These are phyloP conservation scores for Gracilaria gracilis DNA, from an alignment of 23 red algal genomes.

Conservation along the genomic window DNA sequence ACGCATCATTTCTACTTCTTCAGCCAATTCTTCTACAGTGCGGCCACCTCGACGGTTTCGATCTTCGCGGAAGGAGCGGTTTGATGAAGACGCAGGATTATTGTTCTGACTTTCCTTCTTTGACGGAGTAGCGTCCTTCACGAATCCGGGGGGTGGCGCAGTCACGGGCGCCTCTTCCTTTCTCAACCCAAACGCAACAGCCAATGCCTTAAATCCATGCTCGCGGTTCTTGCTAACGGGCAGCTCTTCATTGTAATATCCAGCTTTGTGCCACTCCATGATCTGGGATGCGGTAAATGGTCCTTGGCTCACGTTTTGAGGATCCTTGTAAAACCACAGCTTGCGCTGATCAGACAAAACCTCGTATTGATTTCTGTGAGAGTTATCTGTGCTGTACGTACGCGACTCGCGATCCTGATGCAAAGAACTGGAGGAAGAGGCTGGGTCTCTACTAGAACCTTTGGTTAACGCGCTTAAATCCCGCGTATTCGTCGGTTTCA, in stretches of 20 bases:
- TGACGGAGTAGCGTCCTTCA: constrained; percentile 16
- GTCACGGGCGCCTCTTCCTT: constrained; percentile 36
- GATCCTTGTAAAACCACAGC: constrained; percentile 79
- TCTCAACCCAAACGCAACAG: constrained; percentile 71
- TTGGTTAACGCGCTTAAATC: constrained; percentile 70
- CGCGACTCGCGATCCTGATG: constrained; percentile 44
- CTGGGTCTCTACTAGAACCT: constrained; percentile 68
- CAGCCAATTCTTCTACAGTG: constrained; percentile 66
- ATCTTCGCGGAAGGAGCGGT: constrained; percentile 26
- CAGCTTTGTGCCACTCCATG: constrained; percentile 77
- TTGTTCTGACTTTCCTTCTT: neutral
- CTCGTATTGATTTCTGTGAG: constrained; percentile 46
- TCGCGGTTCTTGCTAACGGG: constrained; percentile 59
- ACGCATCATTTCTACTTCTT: constrained; percentile 84
- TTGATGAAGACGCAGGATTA: neutral
- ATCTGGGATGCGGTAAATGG: constrained; percentile 77
- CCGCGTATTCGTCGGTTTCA: constrained; percentile 71
- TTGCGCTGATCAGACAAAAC: constrained; percentile 43
- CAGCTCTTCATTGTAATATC: constrained; percentile 85
- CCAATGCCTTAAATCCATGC: constrained; percentile 67
- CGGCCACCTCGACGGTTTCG: constrained; percentile 25
- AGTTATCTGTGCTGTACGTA: neutral
- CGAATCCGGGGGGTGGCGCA: constrained; percentile 68
- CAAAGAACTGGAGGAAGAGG: constrained; percentile 17
- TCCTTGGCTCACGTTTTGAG: constrained; percentile 74